Base-by-base conservation (phyloP, 208 protist genomes). In the Dictyostelium gargantuum region DNA sequence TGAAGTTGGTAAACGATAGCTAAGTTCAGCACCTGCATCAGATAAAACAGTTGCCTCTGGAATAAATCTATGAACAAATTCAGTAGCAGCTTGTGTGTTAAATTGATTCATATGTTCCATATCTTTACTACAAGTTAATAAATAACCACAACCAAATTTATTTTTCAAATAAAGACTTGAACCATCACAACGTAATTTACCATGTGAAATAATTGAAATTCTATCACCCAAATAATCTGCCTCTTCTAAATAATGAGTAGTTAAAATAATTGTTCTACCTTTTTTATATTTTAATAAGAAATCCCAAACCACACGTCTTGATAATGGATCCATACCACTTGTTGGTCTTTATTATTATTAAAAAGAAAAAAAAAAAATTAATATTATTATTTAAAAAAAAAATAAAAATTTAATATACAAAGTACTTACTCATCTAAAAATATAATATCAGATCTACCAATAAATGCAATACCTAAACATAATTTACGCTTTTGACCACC, bases 361-460 rank as follows among this genome's bases (percentile, higher is more conserved):
- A 5, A 58, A 58, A 23, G 19, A 58, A 58, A 23, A 58, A 50
- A 50, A 50, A 50, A 4, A 50, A 50, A 15, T 50, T 50, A 50
- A 50, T 17, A 52, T n/a, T n/a, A n/a, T n/a, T n/a, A n/a, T n/a
- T n/a, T n/a, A n/a, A 48, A 48, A 48, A 3, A 48, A 11, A 48
- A 48, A 48, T 9, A 11, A 48, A 48, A 3, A 11, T 11, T 48
- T 48, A 11, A 11, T 48, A 48, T 48, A 48, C 44, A 48, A 48
- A 48, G 3, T 48, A 48, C n/a, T n/a, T n/a, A n/a, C n/a, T 66
- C 58, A 66, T 66, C 58, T 29, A 66, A 66, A 35, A 66, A 66
- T 8, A 66, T 66, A 6, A 66, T 26, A 32, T 32, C 58, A 35
- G 96, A 91, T 52, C 93, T 80, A 40, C 97, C 97, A 79, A 97